A percentile compares a stretch with the other conserved stretches of the same genome.
phyloP scores from a whole-genome alignment of 805 yeast species.

The Zygotorulaspora chibaensis region DNA sequence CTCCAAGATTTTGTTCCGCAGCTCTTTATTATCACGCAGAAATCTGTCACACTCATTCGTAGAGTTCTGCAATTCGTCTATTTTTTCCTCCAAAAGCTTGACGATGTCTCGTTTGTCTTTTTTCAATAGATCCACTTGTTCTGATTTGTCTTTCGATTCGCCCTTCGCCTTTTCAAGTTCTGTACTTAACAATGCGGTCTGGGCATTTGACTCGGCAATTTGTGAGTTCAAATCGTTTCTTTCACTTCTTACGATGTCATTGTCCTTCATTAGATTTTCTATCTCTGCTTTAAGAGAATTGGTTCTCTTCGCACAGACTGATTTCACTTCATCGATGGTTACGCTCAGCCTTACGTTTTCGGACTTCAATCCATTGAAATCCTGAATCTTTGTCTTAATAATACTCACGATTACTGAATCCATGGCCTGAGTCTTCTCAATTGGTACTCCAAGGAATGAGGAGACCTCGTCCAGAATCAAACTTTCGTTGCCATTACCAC shows the following conservation, averaged over 20 bases:
- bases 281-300: conserved; percentile 34
- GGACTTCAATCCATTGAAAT: conserved; percentile 37
- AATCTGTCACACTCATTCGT: conserved; percentile 20
- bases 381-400: conserved; percentile 32
- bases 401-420: conserved; percentile 24
- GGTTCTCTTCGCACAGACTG: conserved; percentile 32
- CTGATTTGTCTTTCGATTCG: conserved; percentile 8
- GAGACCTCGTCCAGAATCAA: conserved; percentile 23
- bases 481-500: background rate
- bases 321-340: conserved; percentile 40
- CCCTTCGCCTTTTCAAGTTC: conserved; percentile 7
- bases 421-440: conserved; percentile 19
- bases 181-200: conserved; percentile 10
- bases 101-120: conserved; percentile 25
- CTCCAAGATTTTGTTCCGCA: conserved; percentile 41
- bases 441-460: conserved; percentile 35
- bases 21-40: conserved; percentile 30
- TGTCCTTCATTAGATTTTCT: conserved; percentile 20
- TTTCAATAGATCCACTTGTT: conserved; percentile 18
- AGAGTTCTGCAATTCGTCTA: conserved; percentile 20
- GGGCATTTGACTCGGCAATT: conserved; percentile 18
- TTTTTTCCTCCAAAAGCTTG: conserved; percentile 30
- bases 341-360: conserved; percentile 38
- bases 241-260: conserved; percentile 22
- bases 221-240: conserved; percentile 20